phyloP scores from a whole-genome alignment of 768 basidiomycete species.

The Rhizopogon sp. region DNA sequence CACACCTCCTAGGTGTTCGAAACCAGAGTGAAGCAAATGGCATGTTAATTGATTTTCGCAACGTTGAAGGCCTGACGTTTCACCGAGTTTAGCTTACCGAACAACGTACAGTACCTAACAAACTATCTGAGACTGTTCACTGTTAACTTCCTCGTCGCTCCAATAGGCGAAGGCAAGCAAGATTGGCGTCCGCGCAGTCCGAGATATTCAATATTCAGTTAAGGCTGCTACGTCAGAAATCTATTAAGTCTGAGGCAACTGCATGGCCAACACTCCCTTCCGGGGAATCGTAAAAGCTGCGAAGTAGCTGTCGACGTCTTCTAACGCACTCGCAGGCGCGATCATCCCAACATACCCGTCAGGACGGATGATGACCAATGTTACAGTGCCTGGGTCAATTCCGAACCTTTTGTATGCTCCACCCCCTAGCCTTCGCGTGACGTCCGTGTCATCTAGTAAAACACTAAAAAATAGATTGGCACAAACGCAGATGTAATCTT shows the following conservation, averaged over 20 bases:
- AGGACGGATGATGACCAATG: conserved; percentile 34
- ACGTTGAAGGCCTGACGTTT: too few species aligned
- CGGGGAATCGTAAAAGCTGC: conserved; percentile 32
- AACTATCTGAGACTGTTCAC: not conserved
- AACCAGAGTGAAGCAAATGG: too few species aligned
- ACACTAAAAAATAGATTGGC: conserved; percentile 19
- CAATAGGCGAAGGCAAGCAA: too few species aligned
- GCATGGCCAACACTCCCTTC: not conserved
- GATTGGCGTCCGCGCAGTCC: too few species aligned
- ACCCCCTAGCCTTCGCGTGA: conserved; percentile 25
- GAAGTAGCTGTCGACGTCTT: conserved; percentile 46
- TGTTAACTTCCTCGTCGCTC: too few species aligned
- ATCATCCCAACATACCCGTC: conserved; percentile 37
- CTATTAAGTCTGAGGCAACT: too few species aligned
- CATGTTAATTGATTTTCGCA: too few species aligned
- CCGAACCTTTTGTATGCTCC: conserved; percentile 30
- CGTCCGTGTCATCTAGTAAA: conserved; percentile 31
- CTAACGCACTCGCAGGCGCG: conserved; percentile 18
- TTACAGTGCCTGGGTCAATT: conserved; percentile 21
- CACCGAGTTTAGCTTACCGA: too few species aligned
- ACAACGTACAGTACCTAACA: too few species aligned
- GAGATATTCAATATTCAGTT: too few species aligned
- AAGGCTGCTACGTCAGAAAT: too few species aligned
- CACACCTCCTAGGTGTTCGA: too few species aligned
- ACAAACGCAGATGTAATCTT: not conserved